Base-by-base conservation (phyloP, 495 filamentous ascomycete species). In the Hypoxylon trugodes region DNA sequence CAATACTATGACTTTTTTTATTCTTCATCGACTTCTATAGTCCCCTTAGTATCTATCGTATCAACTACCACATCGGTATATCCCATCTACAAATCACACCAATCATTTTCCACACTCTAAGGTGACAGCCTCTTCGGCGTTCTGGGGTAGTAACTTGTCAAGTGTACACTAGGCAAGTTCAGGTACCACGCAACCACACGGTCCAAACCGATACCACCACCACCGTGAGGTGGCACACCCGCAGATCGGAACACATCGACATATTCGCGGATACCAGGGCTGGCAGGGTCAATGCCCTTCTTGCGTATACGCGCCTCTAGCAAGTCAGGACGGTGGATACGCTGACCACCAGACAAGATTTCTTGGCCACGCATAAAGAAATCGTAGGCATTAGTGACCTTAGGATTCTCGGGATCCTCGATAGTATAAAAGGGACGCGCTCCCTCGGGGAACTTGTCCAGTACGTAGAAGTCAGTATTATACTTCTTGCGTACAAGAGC, bases 321-420 rank as follows among this genome's bases (percentile, higher is more conserved):
- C 73, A 89, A 82, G 28, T 79, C 81, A 30, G 90, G 83, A 63
- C 89, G 74, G 81, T 96, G 82, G 68, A 96, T 88, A 76, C 92
- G 90, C 80, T 96, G 92, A 22, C 90, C 92, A 47, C 92, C 92
- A 9, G 86, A 90, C 76, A 93, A 85, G 73, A 96, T 93, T 77
- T 94, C 93, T 77, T 96, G 90, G 15, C 90, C 90, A 64, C 93
- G 88, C 89, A 96, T 69, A 82, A 96, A 93, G 82, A 97, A 91
- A 77, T 96, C 92, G 79, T 91, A 97, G 4, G 88, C 89, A 76
- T 96, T 94, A 47, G 86, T 90, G 68, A 91, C 83, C 24, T 81
- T 79, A 55, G 87, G 79, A 74, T 88, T 84, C 45, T 82, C 62
- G 6, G 88, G 84, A 72, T 90, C 87, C 54, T 88, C 86, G 82